Evolutionary conservation across 1,284 basidiomycete species (phyloP), one percentile per base, ranked within the genome.

Genomic region (Moesziomyces sp.): DNA sequence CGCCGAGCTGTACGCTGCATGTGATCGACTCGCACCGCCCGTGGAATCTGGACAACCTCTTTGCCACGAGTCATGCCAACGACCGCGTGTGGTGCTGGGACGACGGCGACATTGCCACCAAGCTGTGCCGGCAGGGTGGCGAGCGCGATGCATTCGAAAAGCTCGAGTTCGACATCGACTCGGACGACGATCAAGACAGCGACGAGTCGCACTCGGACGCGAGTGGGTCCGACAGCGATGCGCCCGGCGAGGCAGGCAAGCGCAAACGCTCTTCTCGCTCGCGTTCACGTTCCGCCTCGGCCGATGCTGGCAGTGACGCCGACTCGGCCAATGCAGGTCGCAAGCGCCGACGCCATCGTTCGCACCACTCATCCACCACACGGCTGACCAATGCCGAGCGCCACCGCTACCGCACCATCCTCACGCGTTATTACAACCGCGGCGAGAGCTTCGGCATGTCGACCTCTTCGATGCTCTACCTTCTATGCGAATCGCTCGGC

Each of bases 21-120:
- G 90, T 99, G 78, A 92, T 99, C 84, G 97, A 99, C 85, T 93
- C 94, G 9, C 90, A 91, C 54, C 89, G 97, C 42, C 97, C 97
- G 6, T 91, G 93, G 85, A 94, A 96, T 85, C 87, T 99, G 79
- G 88, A 91, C 46, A 97, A 91, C 85, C 86, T 98, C 28, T 99
- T 97, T 84, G 90, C 90, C 8, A 88, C 88, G 1, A 85, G 85
- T 26, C 64, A 85, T 23, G 83, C 78, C 46, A 80, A 60, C 49
- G 79, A 74, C 52, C 72, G 67, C 48, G 76, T 78, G 9, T 77
- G 59, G 66, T 72, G 70, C 48, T 85, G 76, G 84, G 85, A 79
- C 65, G 84, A 79, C 55, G 79, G 80, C 44, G 82, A 77, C 26
- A 74, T 77, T n/a, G 52, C 51, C 23, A 58, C 59, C 52, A 74